phyloP scores from a whole-genome alignment of 2,329 filamentous ascomycete genomes.

The Corynespora cassiicola region DNA sequence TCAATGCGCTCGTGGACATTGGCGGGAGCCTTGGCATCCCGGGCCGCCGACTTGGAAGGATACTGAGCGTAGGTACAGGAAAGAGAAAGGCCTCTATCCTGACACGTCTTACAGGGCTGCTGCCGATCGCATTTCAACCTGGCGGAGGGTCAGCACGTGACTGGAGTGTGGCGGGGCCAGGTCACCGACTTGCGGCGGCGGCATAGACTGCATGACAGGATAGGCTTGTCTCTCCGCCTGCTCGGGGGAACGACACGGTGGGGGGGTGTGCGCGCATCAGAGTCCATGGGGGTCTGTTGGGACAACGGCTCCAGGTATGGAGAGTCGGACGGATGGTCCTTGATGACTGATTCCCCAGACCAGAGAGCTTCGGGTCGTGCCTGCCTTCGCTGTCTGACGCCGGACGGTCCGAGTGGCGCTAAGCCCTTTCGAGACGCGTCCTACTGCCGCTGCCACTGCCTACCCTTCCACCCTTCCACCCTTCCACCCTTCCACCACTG shows the following conservation, averaged over 20 bases:
- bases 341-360: no score
- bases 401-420: no score
- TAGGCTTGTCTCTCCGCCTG: conserved; percentile 38
- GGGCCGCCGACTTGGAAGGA: conserved; percentile 18
- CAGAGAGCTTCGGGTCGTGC: no score
- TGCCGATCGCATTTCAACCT: conserved; percentile 45
- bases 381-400: no score
- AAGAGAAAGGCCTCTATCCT: conserved; percentile 42
- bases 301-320: no score
- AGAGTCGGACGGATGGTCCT: no score
- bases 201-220: conserved; percentile 36
- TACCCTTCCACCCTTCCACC: no score
- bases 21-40: conserved; percentile 28
- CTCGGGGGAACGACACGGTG: conserved; percentile 32
- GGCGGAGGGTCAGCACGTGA: conserved; percentile 17
- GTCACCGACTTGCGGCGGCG: conserved; percentile 31
- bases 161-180: neutral
- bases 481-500: no score
- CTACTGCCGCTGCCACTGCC: no score
- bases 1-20: conserved; percentile 45
- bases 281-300: no score
- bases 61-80: conserved; percentile 39
- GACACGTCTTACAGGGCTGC: conserved; percentile 43
- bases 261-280: no score
- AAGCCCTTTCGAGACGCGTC: no score